Percentiles rank a stretch among this genome's conserved stretches.
These are phyloP conservation scores for Thymus mandschuricus DNA, from an alignment of 257 asterid species.

Conservation along the genomic window DNA sequence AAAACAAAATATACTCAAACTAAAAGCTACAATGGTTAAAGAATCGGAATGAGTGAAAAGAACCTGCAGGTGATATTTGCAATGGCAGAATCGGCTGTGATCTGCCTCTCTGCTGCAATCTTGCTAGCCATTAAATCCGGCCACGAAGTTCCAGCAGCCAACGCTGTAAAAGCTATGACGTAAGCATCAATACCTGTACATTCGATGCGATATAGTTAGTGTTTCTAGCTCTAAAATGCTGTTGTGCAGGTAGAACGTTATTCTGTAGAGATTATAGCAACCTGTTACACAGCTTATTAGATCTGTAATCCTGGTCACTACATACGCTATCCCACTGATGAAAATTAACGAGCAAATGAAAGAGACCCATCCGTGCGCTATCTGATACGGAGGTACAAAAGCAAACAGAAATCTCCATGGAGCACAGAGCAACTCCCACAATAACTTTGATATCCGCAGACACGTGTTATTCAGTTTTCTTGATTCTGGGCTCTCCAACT, in stretches of 20 bases:
- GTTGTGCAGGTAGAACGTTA: neutral
- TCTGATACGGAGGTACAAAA: slow-evolving; percentile 85
- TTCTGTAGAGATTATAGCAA: slow-evolving; percentile 23
- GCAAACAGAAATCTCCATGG: slow-evolving; percentile 95
- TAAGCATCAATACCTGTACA: slow-evolving; percentile 75
- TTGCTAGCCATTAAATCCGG: slow-evolving; percentile 98
- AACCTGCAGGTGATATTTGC: slow-evolving; percentile 99
- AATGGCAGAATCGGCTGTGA: slow-evolving; percentile 94
- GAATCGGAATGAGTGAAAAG: slow-evolving; percentile 9
- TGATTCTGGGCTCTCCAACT: slow-evolving; percentile 72
- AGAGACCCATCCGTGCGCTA: slow-evolving; percentile 95
- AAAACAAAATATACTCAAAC: neutral
- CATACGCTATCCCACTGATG: slow-evolving; percentile 87
- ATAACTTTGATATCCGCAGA: slow-evolving; percentile 48
- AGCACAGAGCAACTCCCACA: slow-evolving; percentile 66
- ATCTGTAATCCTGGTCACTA: slow-evolving; percentile 85
- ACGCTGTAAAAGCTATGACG: slow-evolving; percentile 84
- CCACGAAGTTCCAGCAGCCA: slow-evolving; percentile 97
- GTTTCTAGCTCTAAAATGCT: slow-evolving; percentile 1
- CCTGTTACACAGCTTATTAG: slow-evolving; percentile 90
- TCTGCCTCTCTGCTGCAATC: slow-evolving; percentile 94
- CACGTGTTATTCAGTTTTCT: slow-evolving; percentile 53
- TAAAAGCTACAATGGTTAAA: neutral
- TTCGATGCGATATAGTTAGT: neutral
- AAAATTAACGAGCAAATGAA: slow-evolving; percentile 73